Percentiles rank a stretch among this genome's conserved stretches.
Evolutionary conservation across 75 land plant genomes (phyloP).

Genomic region (Sequoiadendron giganteum): DNA sequence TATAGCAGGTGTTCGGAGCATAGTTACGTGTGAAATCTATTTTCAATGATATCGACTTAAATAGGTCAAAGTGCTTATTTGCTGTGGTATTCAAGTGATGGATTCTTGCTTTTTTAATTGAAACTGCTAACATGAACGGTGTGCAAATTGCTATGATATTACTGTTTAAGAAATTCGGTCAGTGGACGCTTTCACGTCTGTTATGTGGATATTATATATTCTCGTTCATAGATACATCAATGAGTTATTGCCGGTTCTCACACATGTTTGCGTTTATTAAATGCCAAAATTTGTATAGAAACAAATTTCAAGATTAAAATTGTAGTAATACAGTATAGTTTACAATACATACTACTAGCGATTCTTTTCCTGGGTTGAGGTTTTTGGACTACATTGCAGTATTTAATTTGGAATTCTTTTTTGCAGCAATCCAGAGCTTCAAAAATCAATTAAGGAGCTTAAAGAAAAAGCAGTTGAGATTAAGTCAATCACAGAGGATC

Average conservation of each 20-base stretch:
- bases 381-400: not conserved
- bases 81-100: not conserved
- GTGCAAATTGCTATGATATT: not conserved
- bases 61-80: not conserved
- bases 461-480: slow-evolving; percentile 62
- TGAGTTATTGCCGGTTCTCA: not conserved
- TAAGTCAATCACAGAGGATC: slow-evolving; percentile 47
- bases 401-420: not conserved
- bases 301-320: not conserved
- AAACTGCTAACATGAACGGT: not conserved
- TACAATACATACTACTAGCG: not conserved
- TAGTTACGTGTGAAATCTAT: not conserved
- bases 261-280: too few relatives aligned
- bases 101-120: not conserved
- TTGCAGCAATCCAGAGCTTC: slow-evolving; percentile 62
- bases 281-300: not conserved
- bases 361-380: not conserved
- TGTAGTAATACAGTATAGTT: not conserved
- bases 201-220: not conserved
- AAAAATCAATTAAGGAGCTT: slow-evolving; percentile 63
- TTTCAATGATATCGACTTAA: not conserved
- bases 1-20: not conserved
- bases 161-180: not conserved
- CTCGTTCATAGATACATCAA: not conserved
- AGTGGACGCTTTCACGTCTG: not conserved